Conservation (phyloP, 805 yeast species). For the Saccharomyces kudriavzevii region DNA sequence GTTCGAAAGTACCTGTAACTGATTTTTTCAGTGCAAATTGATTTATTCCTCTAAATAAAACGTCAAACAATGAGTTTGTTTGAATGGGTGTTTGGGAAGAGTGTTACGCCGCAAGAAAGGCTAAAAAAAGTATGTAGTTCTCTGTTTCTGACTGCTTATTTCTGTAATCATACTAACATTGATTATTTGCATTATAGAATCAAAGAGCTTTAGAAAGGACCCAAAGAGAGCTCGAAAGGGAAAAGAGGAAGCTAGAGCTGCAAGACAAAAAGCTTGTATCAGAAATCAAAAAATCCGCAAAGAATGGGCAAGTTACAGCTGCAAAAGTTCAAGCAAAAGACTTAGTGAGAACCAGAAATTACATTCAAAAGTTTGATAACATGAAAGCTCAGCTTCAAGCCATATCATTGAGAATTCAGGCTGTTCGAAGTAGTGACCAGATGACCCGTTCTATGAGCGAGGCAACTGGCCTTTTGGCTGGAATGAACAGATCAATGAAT, state of each 20-base stretch:
- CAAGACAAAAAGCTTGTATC: constrained; percentile 83
- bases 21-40: background rate
- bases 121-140: constrained; percentile 52
- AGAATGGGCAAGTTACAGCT: constrained; percentile 78
- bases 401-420: constrained; percentile 78
- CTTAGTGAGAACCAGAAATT: constrained; percentile 72
- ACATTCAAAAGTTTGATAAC: constrained; percentile 77
- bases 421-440: constrained; percentile 88
- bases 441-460: constrained; percentile 94
- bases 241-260: constrained; percentile 71
- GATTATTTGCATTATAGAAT: constrained; percentile 36
- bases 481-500: constrained; percentile 88
- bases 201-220: constrained; percentile 93
- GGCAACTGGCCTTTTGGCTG: constrained; percentile 74
- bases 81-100: constrained; percentile 95
- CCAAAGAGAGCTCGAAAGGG: constrained; percentile 87
- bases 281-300: constrained; percentile 89
- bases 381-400: constrained; percentile 97
- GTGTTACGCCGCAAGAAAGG: constrained; percentile 88
- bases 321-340: constrained; percentile 95
- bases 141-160: background rate
- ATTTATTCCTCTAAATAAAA: background rate
- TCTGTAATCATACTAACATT: background rate
- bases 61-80: constrained; percentile 46
- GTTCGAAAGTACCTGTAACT: background rate